Percentiles rank a stretch among this genome's conserved stretches.
These are phyloP conservation scores for Candida saitoana DNA, from an alignment of 805 yeast species.

Conservation along the genomic window DNA sequence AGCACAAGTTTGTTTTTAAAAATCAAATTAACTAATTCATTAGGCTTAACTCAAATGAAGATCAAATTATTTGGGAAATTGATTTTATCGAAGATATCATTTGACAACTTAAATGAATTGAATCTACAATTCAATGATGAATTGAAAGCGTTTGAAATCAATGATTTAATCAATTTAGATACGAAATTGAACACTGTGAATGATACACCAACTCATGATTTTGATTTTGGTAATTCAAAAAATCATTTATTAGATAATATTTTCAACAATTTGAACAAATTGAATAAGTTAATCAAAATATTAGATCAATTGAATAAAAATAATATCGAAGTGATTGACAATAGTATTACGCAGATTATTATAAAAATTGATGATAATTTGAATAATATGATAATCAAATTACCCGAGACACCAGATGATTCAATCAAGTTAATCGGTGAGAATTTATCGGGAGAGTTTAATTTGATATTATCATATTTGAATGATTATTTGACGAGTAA, in stretches of 20 bases:
- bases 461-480: slow-evolving; percentile 19
- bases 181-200: slow-evolving; percentile 18
- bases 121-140: slow-evolving; percentile 19
- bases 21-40: slow-evolving; percentile 20
- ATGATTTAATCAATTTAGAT: slow-evolving; percentile 24
- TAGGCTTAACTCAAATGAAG: slow-evolving; percentile 20
- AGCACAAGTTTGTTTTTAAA: slow-evolving; percentile 30
- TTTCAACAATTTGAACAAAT: slow-evolving; percentile 27
- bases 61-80: slow-evolving; percentile 24
- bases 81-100: slow-evolving; percentile 18
- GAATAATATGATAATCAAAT: slow-evolving; percentile 14
- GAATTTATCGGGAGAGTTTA: slow-evolving; percentile 6
- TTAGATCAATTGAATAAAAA: slow-evolving; percentile 29
- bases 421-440: slow-evolving; percentile 5
- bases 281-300: slow-evolving; percentile 29
- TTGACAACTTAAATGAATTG: slow-evolving; percentile 17
- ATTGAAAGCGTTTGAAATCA: slow-evolving; percentile 24
- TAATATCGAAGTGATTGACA: slow-evolving; percentile 22
- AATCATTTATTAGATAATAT: slow-evolving; percentile 19
- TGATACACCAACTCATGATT: slow-evolving; percentile 1
- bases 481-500: slow-evolving; percentile 19
- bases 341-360: slow-evolving; percentile 24
- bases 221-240: slow-evolving; percentile 7
- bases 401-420: slow-evolving; percentile 14
- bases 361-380: slow-evolving; percentile 25